phyloP scores from a whole-genome alignment of 768 basidiomycete genomes.

The Boletus tomentosulus region DNA sequence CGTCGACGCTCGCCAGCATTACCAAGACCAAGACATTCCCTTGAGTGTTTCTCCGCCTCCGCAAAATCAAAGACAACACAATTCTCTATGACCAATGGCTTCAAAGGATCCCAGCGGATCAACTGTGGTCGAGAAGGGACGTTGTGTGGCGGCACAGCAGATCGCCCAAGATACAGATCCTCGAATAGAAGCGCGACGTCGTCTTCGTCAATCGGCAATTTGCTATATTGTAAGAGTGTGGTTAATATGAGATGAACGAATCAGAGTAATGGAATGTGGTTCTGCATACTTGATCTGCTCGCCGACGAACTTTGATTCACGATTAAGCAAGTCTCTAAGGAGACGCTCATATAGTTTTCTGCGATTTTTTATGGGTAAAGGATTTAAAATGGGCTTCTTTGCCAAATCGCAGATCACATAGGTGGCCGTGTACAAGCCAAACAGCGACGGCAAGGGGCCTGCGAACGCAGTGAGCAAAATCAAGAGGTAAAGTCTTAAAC shows the following conservation, averaged over 20 bases:
- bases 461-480: neutral
- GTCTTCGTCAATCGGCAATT: slow-evolving; percentile 74
- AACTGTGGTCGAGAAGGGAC: slow-evolving; percentile 71
- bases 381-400: slow-evolving; percentile 76
- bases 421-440: slow-evolving; percentile 86
- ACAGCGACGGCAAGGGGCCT: slow-evolving; percentile 77
- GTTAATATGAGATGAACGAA: neutral
- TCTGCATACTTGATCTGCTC: slow-evolving; percentile 53
- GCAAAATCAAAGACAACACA: slow-evolving; percentile 77
- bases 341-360: slow-evolving; percentile 80
- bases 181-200: slow-evolving; percentile 85
- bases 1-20: slow-evolving; percentile 11
- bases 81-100: slow-evolving; percentile 70
- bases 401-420: slow-evolving; percentile 86
- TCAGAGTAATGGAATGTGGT: neutral
- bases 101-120: slow-evolving; percentile 72
- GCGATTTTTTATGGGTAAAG: slow-evolving; percentile 81
- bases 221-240: slow-evolving; percentile 39
- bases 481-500: neutral
- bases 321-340: slow-evolving; percentile 66
- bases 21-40: slow-evolving; percentile 35
- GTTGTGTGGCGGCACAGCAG: slow-evolving; percentile 71
- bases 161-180: slow-evolving; percentile 77
- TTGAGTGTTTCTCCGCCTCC: slow-evolving; percentile 68
- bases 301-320: slow-evolving; percentile 68